Evolutionary conservation across 352 stramenopile genomes (phyloP), one percentile per base, ranked within the genome.

Genomic region (Phytophthora cactorum): DNA sequence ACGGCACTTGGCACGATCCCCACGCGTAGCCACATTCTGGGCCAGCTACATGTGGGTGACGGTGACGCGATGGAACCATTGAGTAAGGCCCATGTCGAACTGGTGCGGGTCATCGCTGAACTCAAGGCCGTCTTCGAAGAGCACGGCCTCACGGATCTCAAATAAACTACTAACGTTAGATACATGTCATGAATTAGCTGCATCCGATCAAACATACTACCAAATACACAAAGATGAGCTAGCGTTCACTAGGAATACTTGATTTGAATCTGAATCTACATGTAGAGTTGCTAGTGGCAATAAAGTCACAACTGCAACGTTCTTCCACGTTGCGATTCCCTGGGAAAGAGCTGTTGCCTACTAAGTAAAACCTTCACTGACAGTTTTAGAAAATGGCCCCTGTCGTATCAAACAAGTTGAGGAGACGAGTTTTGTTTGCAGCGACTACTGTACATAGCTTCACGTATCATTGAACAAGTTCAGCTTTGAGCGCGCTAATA

Each of bases 91-190:
- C 84, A 93, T 60, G 44, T 39, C n/a, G 57, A 76, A 46, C 78
- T 93, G 58, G 63, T 80, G 27, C 57, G 41, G 2, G 67, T 95
- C 43, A 71, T 92, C 5, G 64, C 75, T 34, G 79, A 92, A 47
- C 72, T 91, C 22, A 73, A 81, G 27, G 50, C 51, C 49, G 38
- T 90, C 15, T 76, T 93, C 41, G 81, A 86, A 63, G 75, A 86
- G 60, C 84, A 93, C 61, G 74, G 86, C 22, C 66, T 95, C 34
- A 66, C 81, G 25, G 86, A 93, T 59, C 73, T 95, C 66, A 95
- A 95, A 76, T 95, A 84, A 68, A 74, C 47, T 73, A 71, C 46
- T 46, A 46, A 41, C 36, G 46, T 52, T 65, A 70, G 47, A 70
- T 68, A 63, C 68, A 66, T 68, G 45, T 74, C 43, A 58, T 28